phyloP scores from a whole-genome alignment of 352 stramenopile species.

The Aphanomyces stellatus region DNA sequence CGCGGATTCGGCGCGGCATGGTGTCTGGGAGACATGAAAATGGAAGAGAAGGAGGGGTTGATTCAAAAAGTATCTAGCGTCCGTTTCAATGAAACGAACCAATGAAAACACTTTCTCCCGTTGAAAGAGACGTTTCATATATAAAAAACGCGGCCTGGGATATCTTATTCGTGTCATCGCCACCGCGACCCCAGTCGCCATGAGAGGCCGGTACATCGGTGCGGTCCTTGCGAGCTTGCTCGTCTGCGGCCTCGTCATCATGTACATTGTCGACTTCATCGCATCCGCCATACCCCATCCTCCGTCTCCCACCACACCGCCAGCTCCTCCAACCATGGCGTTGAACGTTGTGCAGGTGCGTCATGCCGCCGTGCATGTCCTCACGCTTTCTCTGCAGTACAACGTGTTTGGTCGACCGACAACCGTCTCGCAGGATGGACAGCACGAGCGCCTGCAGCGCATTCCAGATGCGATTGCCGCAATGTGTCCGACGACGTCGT shows the following conservation, averaged over 20 bases:
- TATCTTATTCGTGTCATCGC: too few species aligned
- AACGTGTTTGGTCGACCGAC: constrained; percentile 69
- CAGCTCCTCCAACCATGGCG: constrained; percentile 23
- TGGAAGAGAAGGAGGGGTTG: too few species aligned
- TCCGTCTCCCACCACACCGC: neutral
- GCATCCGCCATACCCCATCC: neutral
- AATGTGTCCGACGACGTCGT: constrained; percentile 26
- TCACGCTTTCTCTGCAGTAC: constrained; percentile 34
- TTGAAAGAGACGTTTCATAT: too few species aligned
- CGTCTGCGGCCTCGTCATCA: neutral
- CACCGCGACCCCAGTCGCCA: neutral
- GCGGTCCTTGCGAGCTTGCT: neutral
- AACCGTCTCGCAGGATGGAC: constrained; percentile 62
- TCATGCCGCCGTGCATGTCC: neutral
- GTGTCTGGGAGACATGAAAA: too few species aligned
- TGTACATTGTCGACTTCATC: constrained; percentile 5
- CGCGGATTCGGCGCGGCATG: too few species aligned
- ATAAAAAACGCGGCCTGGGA: too few species aligned
- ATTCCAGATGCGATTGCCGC: constrained; percentile 36
- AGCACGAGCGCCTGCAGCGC: constrained; percentile 48
- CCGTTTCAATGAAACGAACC: too few species aligned
- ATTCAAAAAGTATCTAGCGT: too few species aligned
- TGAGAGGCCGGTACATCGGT: neutral
- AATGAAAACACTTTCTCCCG: too few species aligned
- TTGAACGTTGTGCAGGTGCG: constrained; percentile 55